Conservation (phyloP, 345 rosid genomes). For the Cardamine occulta region DNA sequence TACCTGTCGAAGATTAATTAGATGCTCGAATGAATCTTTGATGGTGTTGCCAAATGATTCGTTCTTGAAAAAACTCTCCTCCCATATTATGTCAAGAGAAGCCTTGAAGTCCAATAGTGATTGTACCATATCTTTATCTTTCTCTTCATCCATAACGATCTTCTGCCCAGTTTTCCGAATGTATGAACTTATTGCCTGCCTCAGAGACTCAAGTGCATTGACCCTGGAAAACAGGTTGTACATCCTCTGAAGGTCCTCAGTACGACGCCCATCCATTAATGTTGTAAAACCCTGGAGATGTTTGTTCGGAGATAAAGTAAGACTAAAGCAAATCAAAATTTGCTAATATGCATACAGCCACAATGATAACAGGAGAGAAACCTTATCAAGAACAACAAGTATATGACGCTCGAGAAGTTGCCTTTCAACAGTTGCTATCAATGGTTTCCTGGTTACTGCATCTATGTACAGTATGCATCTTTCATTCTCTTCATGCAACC, state of each 20-base stretch:
- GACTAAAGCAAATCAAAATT: not conserved
- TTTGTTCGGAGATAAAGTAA: constrained; percentile 29
- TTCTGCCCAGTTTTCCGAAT: constrained; percentile 84
- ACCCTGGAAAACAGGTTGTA: constrained; percentile 80
- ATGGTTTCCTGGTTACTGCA: constrained; percentile 78
- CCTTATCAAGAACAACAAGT: constrained; percentile 91
- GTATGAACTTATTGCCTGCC: constrained; percentile 81
- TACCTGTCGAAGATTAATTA: constrained; percentile 98
- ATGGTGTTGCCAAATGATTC: constrained; percentile 87
- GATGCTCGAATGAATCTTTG: constrained; percentile 94
- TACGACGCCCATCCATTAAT: constrained; percentile 93
- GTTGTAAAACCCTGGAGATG: constrained; percentile 76
- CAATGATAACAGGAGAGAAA: constrained; percentile 37
- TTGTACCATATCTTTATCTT: constrained; percentile 95
- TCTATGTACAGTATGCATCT: constrained; percentile 92
- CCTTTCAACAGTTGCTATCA: constrained; percentile 80
- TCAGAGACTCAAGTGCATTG: constrained; percentile 78
- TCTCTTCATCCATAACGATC: constrained; percentile 95
- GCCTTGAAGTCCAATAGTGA: constrained; percentile 88
- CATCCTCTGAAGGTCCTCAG: constrained; percentile 88
- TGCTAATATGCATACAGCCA: constrained; percentile 8
- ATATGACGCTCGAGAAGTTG: constrained; percentile 94
- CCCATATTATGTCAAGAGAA: constrained; percentile 89
- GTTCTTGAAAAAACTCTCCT: constrained; percentile 88
- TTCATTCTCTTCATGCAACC: constrained; percentile 97